Percentiles rank a stretch among this genome's conserved stretches.
These are phyloP conservation scores for Starmera caribaea DNA, from an alignment of 805 yeast genomes.

Conservation along the genomic window DNA sequence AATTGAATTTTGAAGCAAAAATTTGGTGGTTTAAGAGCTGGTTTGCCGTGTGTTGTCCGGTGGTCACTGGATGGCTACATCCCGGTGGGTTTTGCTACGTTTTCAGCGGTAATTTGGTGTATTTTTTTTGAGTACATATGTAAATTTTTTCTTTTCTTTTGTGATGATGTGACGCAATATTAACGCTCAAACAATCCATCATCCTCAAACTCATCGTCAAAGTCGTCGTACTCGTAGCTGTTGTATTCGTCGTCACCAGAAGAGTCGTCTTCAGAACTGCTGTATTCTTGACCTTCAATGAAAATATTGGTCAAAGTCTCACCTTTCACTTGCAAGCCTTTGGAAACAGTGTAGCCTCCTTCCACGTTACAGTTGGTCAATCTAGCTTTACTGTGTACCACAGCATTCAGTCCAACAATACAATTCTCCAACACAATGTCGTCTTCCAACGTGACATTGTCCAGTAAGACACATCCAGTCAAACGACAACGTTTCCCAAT, in stretches of 20 bases:
- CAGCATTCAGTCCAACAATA: constrained; percentile 64
- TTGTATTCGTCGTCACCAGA: constrained; percentile 21
- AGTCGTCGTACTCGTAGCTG: constrained; percentile 30
- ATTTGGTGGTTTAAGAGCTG: too few relatives aligned
- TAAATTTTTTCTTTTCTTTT: too few relatives aligned
- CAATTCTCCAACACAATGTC: constrained; percentile 75
- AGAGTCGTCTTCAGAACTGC: constrained; percentile 12
- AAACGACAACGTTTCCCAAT: constrained; percentile 84
- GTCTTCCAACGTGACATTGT: constrained; percentile 66
- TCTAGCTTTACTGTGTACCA: constrained; percentile 53
- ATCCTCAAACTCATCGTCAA: constrained; percentile 34
- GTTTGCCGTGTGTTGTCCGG: too few relatives aligned
- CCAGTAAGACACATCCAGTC: constrained; percentile 75
- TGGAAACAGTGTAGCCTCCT: constrained; percentile 59
- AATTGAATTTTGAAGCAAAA: too few relatives aligned
- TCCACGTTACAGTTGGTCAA: constrained; percentile 81
- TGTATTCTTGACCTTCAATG: constrained; percentile 13
- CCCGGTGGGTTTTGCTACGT: too few relatives aligned
- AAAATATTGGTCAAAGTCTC: constrained; percentile 39
- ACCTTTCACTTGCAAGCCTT: constrained; percentile 43
- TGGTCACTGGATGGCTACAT: too few relatives aligned
- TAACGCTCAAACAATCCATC: constrained; percentile 52
- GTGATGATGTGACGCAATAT: too few relatives aligned
- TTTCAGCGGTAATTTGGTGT: too few relatives aligned
- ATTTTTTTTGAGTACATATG: too few relatives aligned